These are phyloP conservation scores for Colletotrichum shisoi DNA, from an alignment of 2,329 filamentous ascomycete genomes.

Conservation along the genomic window DNA sequence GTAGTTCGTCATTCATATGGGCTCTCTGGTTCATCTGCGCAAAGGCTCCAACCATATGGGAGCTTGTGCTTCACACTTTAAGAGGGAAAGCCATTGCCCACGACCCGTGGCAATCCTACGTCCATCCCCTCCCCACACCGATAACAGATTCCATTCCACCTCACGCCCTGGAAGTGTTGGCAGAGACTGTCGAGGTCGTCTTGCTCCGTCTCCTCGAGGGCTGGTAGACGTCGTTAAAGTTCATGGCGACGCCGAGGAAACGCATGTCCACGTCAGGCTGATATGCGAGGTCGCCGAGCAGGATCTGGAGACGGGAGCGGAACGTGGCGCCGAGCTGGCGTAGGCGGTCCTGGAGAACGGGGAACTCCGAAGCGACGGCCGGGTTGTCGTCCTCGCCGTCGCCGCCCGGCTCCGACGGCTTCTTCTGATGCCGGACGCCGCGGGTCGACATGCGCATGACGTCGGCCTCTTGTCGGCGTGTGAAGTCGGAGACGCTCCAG, in stretches of 20 bases:
- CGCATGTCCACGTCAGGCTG: conserved; percentile 95
- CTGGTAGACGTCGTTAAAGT: conserved; percentile 97
- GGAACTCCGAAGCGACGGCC: conserved; percentile 69
- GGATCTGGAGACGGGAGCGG: conserved; percentile 75
- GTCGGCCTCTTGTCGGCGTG: conserved; percentile 82
- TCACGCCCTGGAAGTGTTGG: conserved; percentile 32
- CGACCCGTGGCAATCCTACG: neutral
- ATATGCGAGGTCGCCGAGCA: conserved; percentile 89
- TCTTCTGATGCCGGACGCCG: conserved; percentile 37
- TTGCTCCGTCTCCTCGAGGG: conserved; percentile 72
- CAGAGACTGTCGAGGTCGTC: conserved; percentile 40
- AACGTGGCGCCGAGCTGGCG: conserved; percentile 78
- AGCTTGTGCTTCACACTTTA: neutral
- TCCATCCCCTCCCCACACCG: neutral
- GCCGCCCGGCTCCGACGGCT: conserved; percentile 27
- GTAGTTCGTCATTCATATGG: conserved; percentile 23
- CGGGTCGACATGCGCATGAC: conserved; percentile 72
- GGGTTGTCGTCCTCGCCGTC: conserved; percentile 42
- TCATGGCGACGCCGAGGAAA: conserved; percentile 96
- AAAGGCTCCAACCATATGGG: conserved; percentile 2
- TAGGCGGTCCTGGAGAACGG: conserved; percentile 77
- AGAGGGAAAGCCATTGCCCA: neutral
- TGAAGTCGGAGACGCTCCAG: conserved; percentile 94
- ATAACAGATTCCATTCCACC: neutral
- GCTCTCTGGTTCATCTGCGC: neutral